These are phyloP conservation scores for Hypholoma sublateritium DNA, from an alignment of 768 basidiomycete species.

Conservation along the genomic window DNA sequence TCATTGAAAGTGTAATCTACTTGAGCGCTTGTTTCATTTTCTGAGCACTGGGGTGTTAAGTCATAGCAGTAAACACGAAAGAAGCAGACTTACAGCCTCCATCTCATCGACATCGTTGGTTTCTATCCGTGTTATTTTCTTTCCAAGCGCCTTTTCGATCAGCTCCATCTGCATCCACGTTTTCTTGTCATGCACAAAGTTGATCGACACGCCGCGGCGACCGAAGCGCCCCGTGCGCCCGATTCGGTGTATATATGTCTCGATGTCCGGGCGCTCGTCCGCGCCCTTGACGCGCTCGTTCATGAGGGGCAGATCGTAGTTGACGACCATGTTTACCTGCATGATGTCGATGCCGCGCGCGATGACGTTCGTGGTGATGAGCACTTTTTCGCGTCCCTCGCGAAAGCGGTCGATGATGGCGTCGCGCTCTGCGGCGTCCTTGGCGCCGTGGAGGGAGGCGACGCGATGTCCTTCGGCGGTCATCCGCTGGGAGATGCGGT, in stretches of 20 bases:
- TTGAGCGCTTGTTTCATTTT: slow-evolving; percentile 84
- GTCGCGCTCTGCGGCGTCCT: slow-evolving; percentile 89
- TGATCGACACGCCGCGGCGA: slow-evolving; percentile 94
- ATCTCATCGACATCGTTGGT: slow-evolving; percentile 91
- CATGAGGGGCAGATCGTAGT: slow-evolving; percentile 92
- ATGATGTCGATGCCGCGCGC: slow-evolving; percentile 98
- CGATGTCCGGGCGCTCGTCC: slow-evolving; percentile 79
- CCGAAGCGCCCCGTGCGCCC: slow-evolving; percentile 98
- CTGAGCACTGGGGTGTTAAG: slow-evolving; percentile 30
- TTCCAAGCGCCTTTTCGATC: slow-evolving; percentile 79
- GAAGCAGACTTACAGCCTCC: slow-evolving; percentile 68
- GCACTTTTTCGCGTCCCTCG: slow-evolving; percentile 88
- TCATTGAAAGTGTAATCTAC: slow-evolving; percentile 26
- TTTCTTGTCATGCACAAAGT: slow-evolving; percentile 90
- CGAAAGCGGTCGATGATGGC: slow-evolving; percentile 92
- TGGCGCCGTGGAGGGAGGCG: slow-evolving; percentile 92
- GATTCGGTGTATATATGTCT: slow-evolving; percentile 98
- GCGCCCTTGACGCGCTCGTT: slow-evolving; percentile 58
- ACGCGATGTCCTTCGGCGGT: slow-evolving; percentile 93
- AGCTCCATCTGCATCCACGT: slow-evolving; percentile 90
- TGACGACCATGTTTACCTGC: slow-evolving; percentile 99
- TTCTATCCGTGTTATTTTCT: slow-evolving; percentile 81
- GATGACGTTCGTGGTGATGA: slow-evolving; percentile 99
- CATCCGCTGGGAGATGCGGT: slow-evolving; percentile 90
- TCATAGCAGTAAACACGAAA: neutral